These are phyloP conservation scores for Lyophyllum atratum DNA, from an alignment of 768 basidiomycete genomes.

Conservation along the genomic window DNA sequence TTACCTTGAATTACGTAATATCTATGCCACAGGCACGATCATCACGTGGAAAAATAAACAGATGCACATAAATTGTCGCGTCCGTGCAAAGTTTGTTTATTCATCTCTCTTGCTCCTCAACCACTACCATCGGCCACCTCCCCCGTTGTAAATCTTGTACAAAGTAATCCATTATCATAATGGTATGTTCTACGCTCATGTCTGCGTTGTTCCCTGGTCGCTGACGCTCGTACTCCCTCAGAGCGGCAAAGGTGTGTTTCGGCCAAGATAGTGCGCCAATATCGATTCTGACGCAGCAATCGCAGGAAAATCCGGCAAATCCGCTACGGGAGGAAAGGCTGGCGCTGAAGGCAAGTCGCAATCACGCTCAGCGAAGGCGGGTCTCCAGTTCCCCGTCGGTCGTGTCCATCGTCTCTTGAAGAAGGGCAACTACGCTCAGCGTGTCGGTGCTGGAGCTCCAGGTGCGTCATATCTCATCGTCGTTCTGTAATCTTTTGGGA, in stretches of 20 bases:
- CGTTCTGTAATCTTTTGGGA: background rate
- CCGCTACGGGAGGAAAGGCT: slow-evolving; percentile 70
- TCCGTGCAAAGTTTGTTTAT: slow-evolving; percentile 31
- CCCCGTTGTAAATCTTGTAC: slow-evolving; percentile 20
- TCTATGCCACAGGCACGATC: slow-evolving; percentile 11
- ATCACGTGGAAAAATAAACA: slow-evolving; percentile 36
- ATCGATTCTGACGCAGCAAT: slow-evolving; percentile 6
- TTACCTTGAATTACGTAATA: slow-evolving; percentile 8
- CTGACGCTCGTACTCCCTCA: slow-evolving; percentile 14
- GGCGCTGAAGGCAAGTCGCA: slow-evolving; percentile 54
- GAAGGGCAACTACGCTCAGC: slow-evolving; percentile 83
- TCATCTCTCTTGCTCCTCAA: slow-evolving; percentile 32
- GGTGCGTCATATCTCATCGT: slow-evolving; percentile 40
- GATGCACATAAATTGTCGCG: slow-evolving; percentile 45
- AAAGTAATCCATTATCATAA: slow-evolving; percentile 19
- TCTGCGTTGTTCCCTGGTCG: background rate
- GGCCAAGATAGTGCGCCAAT: background rate
- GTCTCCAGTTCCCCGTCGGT: slow-evolving; percentile 89
- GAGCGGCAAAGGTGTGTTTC: slow-evolving; percentile 40
- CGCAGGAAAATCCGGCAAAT: slow-evolving; percentile 60
- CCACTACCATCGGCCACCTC: slow-evolving; percentile 34
- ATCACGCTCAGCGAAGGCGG: slow-evolving; percentile 75
- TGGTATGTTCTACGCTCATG: slow-evolving; percentile 20
- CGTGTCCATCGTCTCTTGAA: slow-evolving; percentile 91
- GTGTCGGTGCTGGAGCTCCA: slow-evolving; percentile 87